phyloP scores from a whole-genome alignment of 495 filamentous ascomycete species.

The Xylaria intraflava region DNA sequence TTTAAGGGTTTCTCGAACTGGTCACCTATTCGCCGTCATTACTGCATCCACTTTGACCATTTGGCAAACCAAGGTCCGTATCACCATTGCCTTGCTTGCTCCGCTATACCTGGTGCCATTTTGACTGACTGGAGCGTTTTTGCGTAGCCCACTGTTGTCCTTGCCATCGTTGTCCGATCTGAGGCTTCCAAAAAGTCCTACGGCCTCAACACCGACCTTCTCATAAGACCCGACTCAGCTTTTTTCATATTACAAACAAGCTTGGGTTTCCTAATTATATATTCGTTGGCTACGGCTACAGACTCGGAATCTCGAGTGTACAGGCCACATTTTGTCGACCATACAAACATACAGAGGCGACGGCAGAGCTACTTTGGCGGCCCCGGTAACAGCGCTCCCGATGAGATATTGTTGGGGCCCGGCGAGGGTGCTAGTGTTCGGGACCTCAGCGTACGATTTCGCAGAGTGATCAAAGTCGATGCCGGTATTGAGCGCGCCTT shows the following conservation, averaged over 20 bases:
- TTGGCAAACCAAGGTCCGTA: slow-evolving; percentile 90
- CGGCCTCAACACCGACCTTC: slow-evolving; percentile 72
- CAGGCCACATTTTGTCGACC: slow-evolving; percentile 64
- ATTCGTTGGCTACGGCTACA: slow-evolving; percentile 77
- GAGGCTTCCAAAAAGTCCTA: slow-evolving; percentile 70
- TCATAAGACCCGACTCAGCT: slow-evolving; percentile 84
- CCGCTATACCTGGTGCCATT: background rate
- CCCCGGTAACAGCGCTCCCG: slow-evolving; percentile 44
- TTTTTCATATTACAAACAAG: slow-evolving; percentile 90
- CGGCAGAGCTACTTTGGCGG: slow-evolving; percentile 65
- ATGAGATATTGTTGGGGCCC: slow-evolving; percentile 52
- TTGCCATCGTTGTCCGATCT: slow-evolving; percentile 80
- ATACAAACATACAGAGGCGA: slow-evolving; percentile 58
- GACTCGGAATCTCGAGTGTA: slow-evolving; percentile 80
- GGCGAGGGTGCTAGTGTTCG: slow-evolving; percentile 74
- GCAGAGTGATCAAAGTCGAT: slow-evolving; percentile 98
- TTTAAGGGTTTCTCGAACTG: slow-evolving; percentile 71
- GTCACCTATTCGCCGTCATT: slow-evolving; percentile 83
- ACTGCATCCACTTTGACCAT: slow-evolving; percentile 74
- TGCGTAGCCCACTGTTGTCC: slow-evolving; percentile 74
- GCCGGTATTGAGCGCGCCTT: slow-evolving; percentile 84
- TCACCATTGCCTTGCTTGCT: background rate
- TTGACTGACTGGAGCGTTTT: slow-evolving; percentile 16
- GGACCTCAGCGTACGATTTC: slow-evolving; percentile 83
- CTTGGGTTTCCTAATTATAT: slow-evolving; percentile 86